phyloP scores from a whole-genome alignment of 345 rosid species.

The Moricandia arvensis region DNA sequence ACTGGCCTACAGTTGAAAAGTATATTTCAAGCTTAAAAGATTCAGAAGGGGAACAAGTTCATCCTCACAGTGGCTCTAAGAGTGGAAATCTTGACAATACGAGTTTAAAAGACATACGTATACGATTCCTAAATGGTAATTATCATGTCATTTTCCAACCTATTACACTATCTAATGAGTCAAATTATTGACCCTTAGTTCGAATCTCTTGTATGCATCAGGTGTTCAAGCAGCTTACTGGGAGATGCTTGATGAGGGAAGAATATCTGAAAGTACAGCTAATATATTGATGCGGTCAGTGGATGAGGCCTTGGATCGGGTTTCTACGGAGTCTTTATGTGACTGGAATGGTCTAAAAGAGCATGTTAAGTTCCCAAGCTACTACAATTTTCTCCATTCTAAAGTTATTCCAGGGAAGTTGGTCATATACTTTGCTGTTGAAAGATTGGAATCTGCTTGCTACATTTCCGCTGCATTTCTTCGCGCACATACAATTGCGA shows the following conservation, averaged over 20 bases:
- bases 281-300: conserved; percentile 91
- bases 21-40: conserved; percentile 64
- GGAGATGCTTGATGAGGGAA: conserved; percentile 96
- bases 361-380: conserved; percentile 64
- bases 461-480: conserved; percentile 95
- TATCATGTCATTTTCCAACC: neutral
- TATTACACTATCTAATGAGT: neutral
- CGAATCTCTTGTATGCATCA: conserved; percentile 30
- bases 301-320: conserved; percentile 81
- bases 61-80: conserved; percentile 57
- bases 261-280: conserved; percentile 67
- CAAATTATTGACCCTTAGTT: neutral
- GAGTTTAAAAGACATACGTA: conserved; percentile 73
- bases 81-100: conserved; percentile 54
- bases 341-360: conserved; percentile 87
- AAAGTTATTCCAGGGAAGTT: conserved; percentile 59
- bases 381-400: conserved; percentile 72
- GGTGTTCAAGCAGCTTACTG: conserved; percentile 98
- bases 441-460: conserved; percentile 85
- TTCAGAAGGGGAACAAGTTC: conserved; percentile 56
- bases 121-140: conserved; percentile 86
- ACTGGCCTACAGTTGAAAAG: conserved; percentile 83
- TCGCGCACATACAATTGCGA: conserved; percentile 88
- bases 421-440: conserved; percentile 79
- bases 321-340: conserved; percentile 57